phyloP scores from a whole-genome alignment of 2,329 filamentous ascomycete species.

The Exophiala mesophila region DNA sequence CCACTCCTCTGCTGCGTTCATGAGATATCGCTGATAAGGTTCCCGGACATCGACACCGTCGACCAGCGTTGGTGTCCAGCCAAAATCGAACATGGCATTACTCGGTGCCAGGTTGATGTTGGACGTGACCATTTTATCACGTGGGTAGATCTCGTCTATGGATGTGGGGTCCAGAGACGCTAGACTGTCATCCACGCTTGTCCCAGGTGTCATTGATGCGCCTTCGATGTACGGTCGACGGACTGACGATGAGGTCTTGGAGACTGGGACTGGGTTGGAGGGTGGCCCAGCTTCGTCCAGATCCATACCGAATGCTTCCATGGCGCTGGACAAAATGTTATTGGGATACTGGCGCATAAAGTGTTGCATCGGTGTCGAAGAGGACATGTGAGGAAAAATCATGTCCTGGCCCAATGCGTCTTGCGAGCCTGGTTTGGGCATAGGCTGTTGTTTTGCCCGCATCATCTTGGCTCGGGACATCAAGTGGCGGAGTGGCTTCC shows the following conservation, averaged over 20 bases:
- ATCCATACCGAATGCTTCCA: conserved; percentile 17
- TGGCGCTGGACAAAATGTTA: conserved; percentile 8
- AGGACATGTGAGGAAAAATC: conserved; percentile 6
- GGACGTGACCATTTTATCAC: too few relatives aligned
- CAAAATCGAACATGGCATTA: conserved; percentile 14
- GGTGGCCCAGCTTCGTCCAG: conserved; percentile 7
- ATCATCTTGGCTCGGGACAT: conserved; percentile 55
- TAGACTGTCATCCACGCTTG: background rate
- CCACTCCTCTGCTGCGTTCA: conserved; percentile 19
- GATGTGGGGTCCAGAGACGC: background rate
- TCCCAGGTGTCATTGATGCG: background rate
- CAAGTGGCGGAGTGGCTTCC: conserved; percentile 58
- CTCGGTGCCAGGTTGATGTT: background rate
- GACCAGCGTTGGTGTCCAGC: conserved; percentile 18
- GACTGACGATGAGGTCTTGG: background rate
- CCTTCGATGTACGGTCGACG: background rate
- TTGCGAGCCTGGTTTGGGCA: conserved; percentile 12
- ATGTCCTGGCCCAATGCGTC: conserved; percentile 5
- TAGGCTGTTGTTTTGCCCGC: conserved; percentile 45
- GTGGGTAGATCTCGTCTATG: background rate
- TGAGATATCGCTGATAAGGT: conserved; percentile 15
- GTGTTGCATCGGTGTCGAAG: conserved; percentile 11
- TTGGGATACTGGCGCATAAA: conserved; percentile 15
- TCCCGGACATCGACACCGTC: conserved; percentile 13
- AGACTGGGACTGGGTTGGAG: background rate